Evolutionary conservation across 495 filamentous ascomycete species (phyloP).

Genomic region (Cercophora scortea): DNA sequence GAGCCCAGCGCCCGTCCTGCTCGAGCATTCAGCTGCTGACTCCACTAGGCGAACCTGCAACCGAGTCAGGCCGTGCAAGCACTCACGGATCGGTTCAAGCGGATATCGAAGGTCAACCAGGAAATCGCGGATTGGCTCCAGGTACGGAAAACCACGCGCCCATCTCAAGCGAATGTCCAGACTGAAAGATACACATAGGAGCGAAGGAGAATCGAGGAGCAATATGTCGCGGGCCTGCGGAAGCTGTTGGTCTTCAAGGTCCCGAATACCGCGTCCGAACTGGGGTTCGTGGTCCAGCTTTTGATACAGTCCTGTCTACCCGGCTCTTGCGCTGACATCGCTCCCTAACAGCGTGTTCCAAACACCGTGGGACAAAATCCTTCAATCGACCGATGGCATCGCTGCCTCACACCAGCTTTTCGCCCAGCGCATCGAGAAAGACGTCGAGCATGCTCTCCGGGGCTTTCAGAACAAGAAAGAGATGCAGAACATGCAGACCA

Average conservation of each 20-base stretch:
- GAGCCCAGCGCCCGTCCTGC: conserved; percentile 1
- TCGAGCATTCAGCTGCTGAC: conserved; percentile 14
- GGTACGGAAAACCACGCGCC: conserved; percentile 43
- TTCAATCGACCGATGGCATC: conserved; percentile 68
- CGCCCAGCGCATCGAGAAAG: conserved; percentile 77
- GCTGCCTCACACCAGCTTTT: conserved; percentile 80
- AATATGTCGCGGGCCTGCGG: conserved; percentile 74
- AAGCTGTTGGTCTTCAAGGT: conserved; percentile 70
- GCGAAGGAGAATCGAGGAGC: conserved; percentile 84
- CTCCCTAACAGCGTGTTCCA: conserved; percentile 68
- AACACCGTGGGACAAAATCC: conserved; percentile 85
- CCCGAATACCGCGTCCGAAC: conserved; percentile 63
- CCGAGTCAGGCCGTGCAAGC: conserved; percentile 78
- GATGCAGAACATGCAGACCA: conserved; percentile 74
- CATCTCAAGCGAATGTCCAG: conserved; percentile 4
- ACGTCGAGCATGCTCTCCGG: conserved; percentile 81
- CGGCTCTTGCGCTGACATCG: conserved; percentile 7
- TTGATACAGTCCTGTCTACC: not conserved
- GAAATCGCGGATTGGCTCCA: conserved; percentile 97
- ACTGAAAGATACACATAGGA: conserved; percentile 53
- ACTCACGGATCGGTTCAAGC: conserved; percentile 79
- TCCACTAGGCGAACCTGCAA: conserved; percentile 64
- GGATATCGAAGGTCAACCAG: conserved; percentile 77
- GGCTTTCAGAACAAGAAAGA: conserved; percentile 64
- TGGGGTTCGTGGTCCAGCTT: conserved; percentile 58